These are phyloP conservation scores for Emydomyces testavorans DNA, from an alignment of 2,329 filamentous ascomycete species.

Conservation along the genomic window DNA sequence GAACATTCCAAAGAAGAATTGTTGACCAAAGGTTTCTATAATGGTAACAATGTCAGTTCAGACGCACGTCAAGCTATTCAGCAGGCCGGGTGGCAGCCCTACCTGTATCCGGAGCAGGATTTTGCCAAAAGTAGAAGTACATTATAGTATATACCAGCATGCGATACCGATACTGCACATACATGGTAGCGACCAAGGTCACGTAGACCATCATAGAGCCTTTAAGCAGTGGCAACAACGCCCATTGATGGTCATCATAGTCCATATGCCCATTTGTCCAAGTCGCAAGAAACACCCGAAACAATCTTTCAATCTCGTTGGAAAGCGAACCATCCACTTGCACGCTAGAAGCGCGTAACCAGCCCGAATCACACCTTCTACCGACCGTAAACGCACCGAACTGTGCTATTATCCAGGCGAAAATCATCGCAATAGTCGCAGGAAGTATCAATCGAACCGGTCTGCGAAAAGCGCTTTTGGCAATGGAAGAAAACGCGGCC, in stretches of 20 bases:
- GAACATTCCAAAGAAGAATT: slow-evolving; percentile 43
- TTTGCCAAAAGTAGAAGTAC: slow-evolving; percentile 41
- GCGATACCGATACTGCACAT: slow-evolving; percentile 37
- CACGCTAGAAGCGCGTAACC: slow-evolving; percentile 42
- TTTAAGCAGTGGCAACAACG: slow-evolving; percentile 37
- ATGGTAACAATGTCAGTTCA: neutral
- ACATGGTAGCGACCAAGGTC: slow-evolving; percentile 36
- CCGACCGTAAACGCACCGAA: slow-evolving; percentile 41
- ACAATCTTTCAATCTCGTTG: slow-evolving; percentile 36
- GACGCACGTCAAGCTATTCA: neutral
- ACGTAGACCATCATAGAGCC: slow-evolving; percentile 40
- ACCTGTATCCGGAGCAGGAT: slow-evolving; percentile 38
- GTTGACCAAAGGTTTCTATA: slow-evolving; percentile 44
- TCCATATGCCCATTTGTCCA: slow-evolving; percentile 44
- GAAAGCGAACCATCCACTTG: slow-evolving; percentile 34
- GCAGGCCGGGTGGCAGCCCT: slow-evolving; percentile 16
- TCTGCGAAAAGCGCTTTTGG: slow-evolving; percentile 44
- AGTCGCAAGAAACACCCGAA: slow-evolving; percentile 37
- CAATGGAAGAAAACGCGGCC: slow-evolving; percentile 38
- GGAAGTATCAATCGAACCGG: slow-evolving; percentile 43
- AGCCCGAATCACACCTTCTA: slow-evolving; percentile 40
- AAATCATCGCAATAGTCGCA: slow-evolving; percentile 41
- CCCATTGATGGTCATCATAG: slow-evolving; percentile 47
- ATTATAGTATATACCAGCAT: slow-evolving; percentile 35
- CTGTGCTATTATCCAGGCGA: slow-evolving; percentile 41